phyloP scores from a whole-genome alignment of 257 asterid species.

The Parsonsia alboflavescens region DNA sequence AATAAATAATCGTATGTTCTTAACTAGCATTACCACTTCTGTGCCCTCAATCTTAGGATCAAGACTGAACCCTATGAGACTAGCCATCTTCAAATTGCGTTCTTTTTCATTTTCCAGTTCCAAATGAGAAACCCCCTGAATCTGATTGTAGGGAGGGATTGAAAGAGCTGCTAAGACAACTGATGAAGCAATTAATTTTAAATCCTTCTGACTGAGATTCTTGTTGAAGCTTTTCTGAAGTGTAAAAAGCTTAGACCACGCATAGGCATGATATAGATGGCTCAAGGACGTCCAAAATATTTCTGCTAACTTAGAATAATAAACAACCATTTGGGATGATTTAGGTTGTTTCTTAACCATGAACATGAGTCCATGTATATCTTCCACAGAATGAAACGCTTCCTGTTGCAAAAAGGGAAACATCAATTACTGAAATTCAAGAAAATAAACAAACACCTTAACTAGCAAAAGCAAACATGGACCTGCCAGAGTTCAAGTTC shows the following conservation, averaged over 20 bases:
- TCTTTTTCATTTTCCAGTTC: constrained; percentile 32
- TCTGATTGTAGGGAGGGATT: constrained; percentile 27
- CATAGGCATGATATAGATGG: constrained; percentile 37
- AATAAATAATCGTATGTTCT: neutral
- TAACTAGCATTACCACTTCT: constrained; percentile 26
- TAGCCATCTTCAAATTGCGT: constrained; percentile 29
- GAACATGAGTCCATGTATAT: constrained; percentile 41
- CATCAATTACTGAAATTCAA: neutral
- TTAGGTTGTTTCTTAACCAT: constrained; percentile 35
- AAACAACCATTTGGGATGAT: constrained; percentile 32
- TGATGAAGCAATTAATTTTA: constrained; percentile 43
- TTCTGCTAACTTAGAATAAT: constrained; percentile 36
- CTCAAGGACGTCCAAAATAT: constrained; percentile 37
- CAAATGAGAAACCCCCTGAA: constrained; percentile 27
- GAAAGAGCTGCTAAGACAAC: constrained; percentile 42
- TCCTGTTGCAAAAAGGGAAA: constrained; percentile 25
- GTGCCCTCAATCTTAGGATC: constrained; percentile 33
- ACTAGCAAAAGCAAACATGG: neutral
- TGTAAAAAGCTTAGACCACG: constrained; percentile 39
- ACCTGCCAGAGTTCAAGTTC: constrained; percentile 47
- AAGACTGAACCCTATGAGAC: constrained; percentile 31
- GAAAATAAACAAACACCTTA: too few species aligned
- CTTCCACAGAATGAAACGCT: constrained; percentile 40
- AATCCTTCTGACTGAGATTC: constrained; percentile 35
- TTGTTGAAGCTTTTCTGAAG: constrained; percentile 41